Evolutionary conservation across 2,329 filamentous ascomycete genomes (phyloP).

Genomic region (Epichloe uncinata): DNA sequence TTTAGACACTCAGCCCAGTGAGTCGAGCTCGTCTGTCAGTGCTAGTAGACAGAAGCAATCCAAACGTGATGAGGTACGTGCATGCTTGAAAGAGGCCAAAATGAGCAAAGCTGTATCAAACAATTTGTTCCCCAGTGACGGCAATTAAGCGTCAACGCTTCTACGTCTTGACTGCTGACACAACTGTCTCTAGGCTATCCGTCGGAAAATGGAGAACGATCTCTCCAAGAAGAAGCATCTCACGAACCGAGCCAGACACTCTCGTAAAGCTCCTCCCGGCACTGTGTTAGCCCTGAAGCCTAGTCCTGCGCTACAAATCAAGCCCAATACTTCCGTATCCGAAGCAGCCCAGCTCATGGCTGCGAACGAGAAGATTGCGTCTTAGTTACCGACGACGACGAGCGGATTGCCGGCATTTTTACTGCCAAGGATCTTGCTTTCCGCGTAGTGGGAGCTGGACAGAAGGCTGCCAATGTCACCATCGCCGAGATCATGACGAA

Average conservation of each 20-base stretch:
- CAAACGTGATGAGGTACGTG: conserved; percentile 91
- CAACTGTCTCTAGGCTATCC: conserved; percentile 59
- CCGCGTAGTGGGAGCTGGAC: conserved; percentile 80
- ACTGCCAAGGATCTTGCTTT: conserved; percentile 98
- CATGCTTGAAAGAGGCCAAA: neutral
- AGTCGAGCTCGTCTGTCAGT: conserved; percentile 60
- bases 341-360: conserved; percentile 98
- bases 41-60: conserved; percentile 92
- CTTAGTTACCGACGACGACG: conserved; percentile 92
- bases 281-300: conserved; percentile 93
- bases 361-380: conserved; percentile 95
- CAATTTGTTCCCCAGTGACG: too few species aligned
- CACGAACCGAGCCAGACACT: conserved; percentile 64
- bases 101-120: neutral
- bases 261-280: conserved; percentile 86
- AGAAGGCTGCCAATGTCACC: conserved; percentile 79
- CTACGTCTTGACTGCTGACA: conserved; percentile 1
- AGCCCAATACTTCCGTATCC: conserved; percentile 82
- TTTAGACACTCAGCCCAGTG: conserved; percentile 47
- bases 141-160: neutral
- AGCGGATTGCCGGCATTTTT: conserved; percentile 96
- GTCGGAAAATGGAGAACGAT: conserved; percentile 91
- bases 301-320: conserved; percentile 93
- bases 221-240: conserved; percentile 93
- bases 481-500: conserved; percentile 99